Evolutionary conservation across 768 basidiomycete species (phyloP), one percentile per base, ranked within the genome.

Genomic region (Suillus bovinus): DNA sequence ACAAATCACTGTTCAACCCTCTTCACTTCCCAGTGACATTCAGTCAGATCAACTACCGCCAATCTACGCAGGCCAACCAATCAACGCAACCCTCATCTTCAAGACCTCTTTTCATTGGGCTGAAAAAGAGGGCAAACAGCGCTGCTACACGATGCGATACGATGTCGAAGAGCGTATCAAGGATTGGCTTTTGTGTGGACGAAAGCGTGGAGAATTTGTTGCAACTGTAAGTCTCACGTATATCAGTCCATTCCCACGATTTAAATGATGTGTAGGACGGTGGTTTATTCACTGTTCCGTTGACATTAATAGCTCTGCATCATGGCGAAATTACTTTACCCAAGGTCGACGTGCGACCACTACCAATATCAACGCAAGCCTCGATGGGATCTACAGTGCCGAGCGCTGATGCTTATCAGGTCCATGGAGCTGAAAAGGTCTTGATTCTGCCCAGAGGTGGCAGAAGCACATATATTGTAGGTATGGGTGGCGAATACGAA

Each of bases 171-270:
- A 94, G 66, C 82, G 86, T 74, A 82, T 87, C 20, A 86, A 86
- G 55, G 90, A 93, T 66, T 98, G 96, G 96, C 80, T 97, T 4
- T 85, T 98, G 10, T 91, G 93, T 63, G 96, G 96, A 10, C 82
- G 83, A 46, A 96, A 95, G 76, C 86, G 90, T 58, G 95, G 94
- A 1, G 90, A 91, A 67, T 96, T 93, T 68, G 59, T 81, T 20
- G 91, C 90, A 3, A 81, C 78, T 76, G 96, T 92, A 69, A 58
- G 86, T 70, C 60, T 27, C 14, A 38, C 42, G 7, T 5, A 11
- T 33, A 34, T 36, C 17, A 44, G 36, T 42, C 39, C 53, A n/a
- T 34, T 53, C 42, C 34, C 61, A 42, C 46, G 53, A 58, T 58
- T 29, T 16, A 36, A 64, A 24, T 34, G 41, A 50, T 61, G 64